Conservation (phyloP, 1,284 basidiomycete genomes). For the Tylopilus orsonianus region DNA sequence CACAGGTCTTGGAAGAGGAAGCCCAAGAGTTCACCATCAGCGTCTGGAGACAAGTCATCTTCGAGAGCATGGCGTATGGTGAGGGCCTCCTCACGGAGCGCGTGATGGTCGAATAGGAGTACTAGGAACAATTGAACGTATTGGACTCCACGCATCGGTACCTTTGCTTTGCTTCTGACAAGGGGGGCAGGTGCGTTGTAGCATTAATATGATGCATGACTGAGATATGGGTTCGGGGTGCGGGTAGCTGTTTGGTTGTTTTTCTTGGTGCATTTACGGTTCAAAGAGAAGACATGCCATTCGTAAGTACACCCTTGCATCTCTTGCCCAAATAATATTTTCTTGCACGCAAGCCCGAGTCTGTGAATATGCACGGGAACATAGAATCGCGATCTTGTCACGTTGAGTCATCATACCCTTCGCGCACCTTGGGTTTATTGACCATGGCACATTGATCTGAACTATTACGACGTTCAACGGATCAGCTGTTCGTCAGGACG, state of each 20-base stretch:
- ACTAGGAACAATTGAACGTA: constrained; percentile 12
- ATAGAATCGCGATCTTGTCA: background rate
- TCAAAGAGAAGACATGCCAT: constrained; percentile 16
- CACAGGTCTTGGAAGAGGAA: constrained; percentile 85
- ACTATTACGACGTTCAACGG: constrained; percentile 3
- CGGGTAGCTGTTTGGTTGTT: constrained; percentile 20
- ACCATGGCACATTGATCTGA: constrained; percentile 27
- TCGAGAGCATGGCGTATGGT: constrained; percentile 87
- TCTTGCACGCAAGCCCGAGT: constrained; percentile 23
- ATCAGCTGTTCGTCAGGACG: background rate
- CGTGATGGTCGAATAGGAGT: constrained; percentile 65
- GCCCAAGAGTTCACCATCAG: constrained; percentile 71
- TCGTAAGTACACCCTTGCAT: constrained; percentile 35
- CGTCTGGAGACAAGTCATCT: constrained; percentile 87
- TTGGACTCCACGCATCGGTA: constrained; percentile 25
- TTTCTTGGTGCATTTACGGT: constrained; percentile 14
- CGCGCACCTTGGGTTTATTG: constrained; percentile 18
- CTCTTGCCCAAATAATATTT: constrained; percentile 31
- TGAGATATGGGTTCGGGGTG: constrained; percentile 27
- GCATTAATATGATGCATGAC: constrained; percentile 31
- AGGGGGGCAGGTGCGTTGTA: constrained; percentile 44
- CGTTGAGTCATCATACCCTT: constrained; percentile 31
- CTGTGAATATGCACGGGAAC: constrained; percentile 1
- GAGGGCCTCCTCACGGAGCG: constrained; percentile 79
- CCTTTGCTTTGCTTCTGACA: constrained; percentile 28